Base-by-base conservation (phyloP, 2,329 filamentous ascomycete species). In the Ascomycota sp. region DNA sequence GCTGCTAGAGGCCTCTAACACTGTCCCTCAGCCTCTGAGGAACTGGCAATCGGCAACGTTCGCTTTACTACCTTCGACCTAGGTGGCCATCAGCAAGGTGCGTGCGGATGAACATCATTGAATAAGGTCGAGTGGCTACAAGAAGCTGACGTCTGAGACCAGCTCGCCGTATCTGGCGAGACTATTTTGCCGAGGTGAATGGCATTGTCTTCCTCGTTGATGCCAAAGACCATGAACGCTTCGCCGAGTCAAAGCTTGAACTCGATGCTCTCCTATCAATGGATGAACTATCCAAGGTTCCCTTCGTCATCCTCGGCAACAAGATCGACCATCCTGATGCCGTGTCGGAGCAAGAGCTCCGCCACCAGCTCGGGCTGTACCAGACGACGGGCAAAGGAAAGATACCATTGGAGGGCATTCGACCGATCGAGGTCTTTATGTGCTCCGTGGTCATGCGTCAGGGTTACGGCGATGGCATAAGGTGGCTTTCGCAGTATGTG, bases 291-390 rank as follows among this genome's bases (percentile, higher is more conserved):
- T 63, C 72, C 52, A 94, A 92, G 65, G 89, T 93, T 7, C 89
- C 89, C 32, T 95, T 95, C 55, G 71, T 95, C 36, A 73, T 98
- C 43, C 71, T 98, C 38, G 89, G 89, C 44, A 98, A 98, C 73
- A 98, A 98, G 73, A 98, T 98, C 55, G 89, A 98, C 56, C 85
- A 95, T 62, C 85, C 85, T 31, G 79, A 91, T 43, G 89, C 89
- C 38, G 75, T 95, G 32, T 86, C 78, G 40, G 89, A 98, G 66
- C 86, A 95, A 46, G 82, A 94, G 61, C 69, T 95, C 48, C 72
- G 89, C 55, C 76, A 86, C 52, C 78, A 85, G 53, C 65, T 98
- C 34, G 89, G 89, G 38, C 59, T 98, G 47, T 95, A 91, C 60
- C 86, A 95, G 59, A 93, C 85, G 32, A 93, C 82, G 36, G 85